Base-by-base conservation (phyloP, 179 eudicot genomes). In the Corrigiola litoralis region DNA sequence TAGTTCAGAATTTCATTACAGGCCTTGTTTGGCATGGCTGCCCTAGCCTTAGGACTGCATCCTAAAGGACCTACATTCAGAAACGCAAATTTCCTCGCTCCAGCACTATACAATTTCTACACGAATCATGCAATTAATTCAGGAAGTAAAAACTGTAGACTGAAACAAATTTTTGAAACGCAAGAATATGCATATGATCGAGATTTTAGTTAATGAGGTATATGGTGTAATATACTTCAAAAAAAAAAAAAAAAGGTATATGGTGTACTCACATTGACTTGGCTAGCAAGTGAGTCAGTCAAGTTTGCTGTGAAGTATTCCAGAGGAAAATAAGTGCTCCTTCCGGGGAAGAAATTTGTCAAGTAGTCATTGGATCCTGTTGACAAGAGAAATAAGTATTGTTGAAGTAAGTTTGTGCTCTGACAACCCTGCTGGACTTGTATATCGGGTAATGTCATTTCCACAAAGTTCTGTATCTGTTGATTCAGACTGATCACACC, bases 81-180 rank as follows among this genome's bases (percentile, higher is more conserved):
- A 46, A 70, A 63, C 18, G 58, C 69, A 28, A 63, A 46, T 58
- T 70, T 70, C 42, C 69, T 70, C 20, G 63, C 74, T 55, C 74
- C 74, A 17, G 38, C 21, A 2, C 55, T 34, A 54, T 63, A 55
- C 68, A 70, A 70, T 42, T 14, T n/a, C 62, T 61, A 62, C 74
- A 52, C 41, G 32, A 13, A 34, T 1, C 20, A 1, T 20, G 10
- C 24, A 45, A 45, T 17, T 17, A 16, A 5, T 45, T 29, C n/a
- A n/a, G n/a, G n/a, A n/a, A n/a, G n/a, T n/a, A n/a, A n/a, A n/a
- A n/a, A n/a, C n/a, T n/a, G n/a, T n/a, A n/a, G n/a, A n/a, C n/a
- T n/a, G n/a, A n/a, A n/a, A n/a, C n/a, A n/a, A n/a, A n/a, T n/a
- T n/a, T n/a, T n/a, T n/a, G n/a, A n/a, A n/a, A n/a, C n/a, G n/a